Base-by-base conservation (phyloP, 805 yeast genomes). In the Lipomyces kockii region DNA sequence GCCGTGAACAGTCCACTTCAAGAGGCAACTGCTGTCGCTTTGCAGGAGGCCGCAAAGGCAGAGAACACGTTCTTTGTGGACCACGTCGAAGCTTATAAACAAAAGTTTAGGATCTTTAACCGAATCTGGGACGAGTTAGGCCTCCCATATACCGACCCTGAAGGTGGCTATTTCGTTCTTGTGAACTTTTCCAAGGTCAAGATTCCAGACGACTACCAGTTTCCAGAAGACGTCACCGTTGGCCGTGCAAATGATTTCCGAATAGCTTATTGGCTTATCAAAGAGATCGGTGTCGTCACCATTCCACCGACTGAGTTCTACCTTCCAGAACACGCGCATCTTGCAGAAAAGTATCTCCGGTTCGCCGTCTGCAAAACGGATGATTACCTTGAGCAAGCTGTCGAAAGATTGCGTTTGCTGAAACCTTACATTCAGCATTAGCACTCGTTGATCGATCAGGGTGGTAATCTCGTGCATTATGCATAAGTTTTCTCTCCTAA, bases 261-360 rank as follows among this genome's bases (percentile, higher is more conserved):
- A 76, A 83, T 89, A 71, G 96, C 97, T 0, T 91, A 91, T 80
- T 95, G 98, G 98, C 83, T 95, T 67, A 92, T 92, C 75, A 88
- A 87, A 76, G 97, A 92, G 76, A 78, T 94, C 66, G 99, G 99
- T 11, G 96, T 95, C 53, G 98, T 95, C 25, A 89, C 97, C 3
- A 95, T 95, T 71, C 99, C 99, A 11, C 98, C 98, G 35, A 89
- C 97, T n/a, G 98, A 94, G 79, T 95, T 95, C 76, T 87, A 91
- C 74, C 84, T 87, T 56, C 85, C 87, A 9, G 87, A 85, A 67
- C 87, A 89, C 71, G 92, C 90, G 39, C 82, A 85, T 64, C 86
- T 88, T 20, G 92, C 94, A 64, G 97, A 93, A 76, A 88, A 91
- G 73, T 86, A 92, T 76, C 81, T 95, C 69, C 87, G 99, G 76